A percentile compares a stretch with the other conserved stretches of the same genome.
Evolutionary conservation across 176 grass and related monocot species (phyloP).

Genomic region (Tillandsia leiboldiana): DNA sequence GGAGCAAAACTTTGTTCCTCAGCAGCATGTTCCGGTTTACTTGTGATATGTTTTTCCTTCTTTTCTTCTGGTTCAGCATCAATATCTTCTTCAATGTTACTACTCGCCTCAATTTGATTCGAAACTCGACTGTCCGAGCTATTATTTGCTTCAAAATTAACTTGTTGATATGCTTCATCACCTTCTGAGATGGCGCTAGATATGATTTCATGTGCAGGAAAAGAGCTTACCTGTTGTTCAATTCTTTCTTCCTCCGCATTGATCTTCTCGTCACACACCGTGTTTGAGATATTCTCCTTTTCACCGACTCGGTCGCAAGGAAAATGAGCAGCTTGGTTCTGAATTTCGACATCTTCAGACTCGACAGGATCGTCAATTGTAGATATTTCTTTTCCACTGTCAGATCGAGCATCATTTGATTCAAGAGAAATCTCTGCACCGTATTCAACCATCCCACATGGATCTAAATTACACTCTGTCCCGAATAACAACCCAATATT

Average conservation of each 20-base stretch:
- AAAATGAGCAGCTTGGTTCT: too few species aligned
- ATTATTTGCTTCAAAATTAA: background rate
- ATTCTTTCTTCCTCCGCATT: slow-evolving; percentile 15
- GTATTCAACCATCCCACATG: background rate
- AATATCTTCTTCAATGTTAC: background rate
- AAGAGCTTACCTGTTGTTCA: background rate
- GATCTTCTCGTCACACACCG: background rate
- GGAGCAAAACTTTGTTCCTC: background rate
- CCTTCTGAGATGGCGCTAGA: slow-evolving; percentile 5
- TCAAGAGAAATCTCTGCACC: slow-evolving; percentile 1
- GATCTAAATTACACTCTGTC: background rate
- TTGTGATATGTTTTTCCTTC: background rate
- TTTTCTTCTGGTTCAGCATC: background rate
- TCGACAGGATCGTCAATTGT: background rate
- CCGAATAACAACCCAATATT: slow-evolving; percentile 16
- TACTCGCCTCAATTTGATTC: background rate
- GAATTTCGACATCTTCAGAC: background rate
- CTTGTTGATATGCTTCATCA: slow-evolving; percentile 21
- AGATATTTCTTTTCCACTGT: background rate
- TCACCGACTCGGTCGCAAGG: background rate
- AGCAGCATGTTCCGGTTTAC: background rate
- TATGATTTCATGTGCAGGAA: too few species aligned
- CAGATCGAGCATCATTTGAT: background rate
- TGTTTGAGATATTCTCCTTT: slow-evolving; percentile 13
- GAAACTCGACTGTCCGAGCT: background rate